phyloP scores from a whole-genome alignment of 2,329 filamentous ascomycete genomes.

The Curvularia sp. region DNA sequence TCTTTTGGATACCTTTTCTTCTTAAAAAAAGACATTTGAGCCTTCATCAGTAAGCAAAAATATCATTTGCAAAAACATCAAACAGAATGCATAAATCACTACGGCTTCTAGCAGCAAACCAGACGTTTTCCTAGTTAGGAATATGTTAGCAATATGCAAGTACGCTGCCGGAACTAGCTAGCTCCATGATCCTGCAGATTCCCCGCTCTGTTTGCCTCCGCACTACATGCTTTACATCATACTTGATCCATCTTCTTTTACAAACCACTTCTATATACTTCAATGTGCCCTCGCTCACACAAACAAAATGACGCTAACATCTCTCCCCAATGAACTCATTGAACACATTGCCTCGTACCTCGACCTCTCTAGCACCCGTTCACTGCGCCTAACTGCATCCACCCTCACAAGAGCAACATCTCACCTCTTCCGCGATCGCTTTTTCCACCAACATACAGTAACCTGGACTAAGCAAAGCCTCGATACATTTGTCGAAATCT shows the following conservation, averaged over 20 bases:
- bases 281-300: neutral
- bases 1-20: neutral
- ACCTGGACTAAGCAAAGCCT: conserved; percentile 30
- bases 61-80: neutral
- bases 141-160: conserved; percentile 6
- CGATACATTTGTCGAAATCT: conserved; percentile 23
- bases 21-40: neutral
- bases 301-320: conserved; percentile 19
- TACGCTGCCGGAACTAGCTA: conserved; percentile 8
- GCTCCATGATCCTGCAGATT: conserved; percentile 9
- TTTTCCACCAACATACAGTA: conserved; percentile 29
- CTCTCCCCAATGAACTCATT: conserved; percentile 34
- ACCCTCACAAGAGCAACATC: conserved; percentile 26
- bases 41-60: neutral
- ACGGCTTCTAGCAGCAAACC: neutral
- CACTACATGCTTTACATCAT: neutral
- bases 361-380: conserved; percentile 22
- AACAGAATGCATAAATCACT: neutral
- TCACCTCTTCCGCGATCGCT: conserved; percentile 31
- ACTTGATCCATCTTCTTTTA: neutral
- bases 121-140: conserved; percentile 1
- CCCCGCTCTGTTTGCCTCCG: conserved; percentile 11
- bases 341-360: conserved; percentile 32
- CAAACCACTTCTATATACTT: neutral
- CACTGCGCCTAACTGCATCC: conserved; percentile 29